phyloP scores from a whole-genome alignment of 192 early-diverging fungal genomes.

The Geranomyces michiganensis region DNA sequence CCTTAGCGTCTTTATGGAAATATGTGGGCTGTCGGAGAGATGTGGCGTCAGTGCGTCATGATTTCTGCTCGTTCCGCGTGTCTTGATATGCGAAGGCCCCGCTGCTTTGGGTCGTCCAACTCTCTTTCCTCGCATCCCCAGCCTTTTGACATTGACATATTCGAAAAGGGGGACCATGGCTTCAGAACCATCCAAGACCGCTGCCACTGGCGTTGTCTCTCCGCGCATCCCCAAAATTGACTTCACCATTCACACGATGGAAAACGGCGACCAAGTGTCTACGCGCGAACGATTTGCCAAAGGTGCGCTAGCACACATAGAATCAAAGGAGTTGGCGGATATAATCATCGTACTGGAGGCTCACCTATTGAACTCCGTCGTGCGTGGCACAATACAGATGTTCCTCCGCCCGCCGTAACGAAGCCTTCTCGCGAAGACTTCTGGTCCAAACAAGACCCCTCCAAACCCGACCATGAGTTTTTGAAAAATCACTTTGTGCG shows the following conservation, averaged over 20 bases:
- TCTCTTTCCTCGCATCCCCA: too few species aligned
- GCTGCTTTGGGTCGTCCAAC: too few species aligned
- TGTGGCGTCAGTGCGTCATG: too few species aligned
- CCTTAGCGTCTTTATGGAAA: too few species aligned
- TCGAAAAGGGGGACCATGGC: background rate
- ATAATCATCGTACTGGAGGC: background rate
- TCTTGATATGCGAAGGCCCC: too few species aligned
- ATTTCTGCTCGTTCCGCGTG: too few species aligned
- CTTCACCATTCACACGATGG: conserved; percentile 74
- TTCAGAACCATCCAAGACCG: background rate
- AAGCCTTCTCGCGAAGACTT: conserved; percentile 66
- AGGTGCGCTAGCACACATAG: conserved; percentile 52
- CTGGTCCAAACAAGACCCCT: conserved; percentile 67
- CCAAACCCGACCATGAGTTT: conserved; percentile 79
- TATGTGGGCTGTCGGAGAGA: too few species aligned
- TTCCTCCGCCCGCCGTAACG: conserved; percentile 55
- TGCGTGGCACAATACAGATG: conserved; percentile 40
- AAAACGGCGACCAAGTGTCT: conserved; percentile 72
- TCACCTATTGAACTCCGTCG: too few species aligned
- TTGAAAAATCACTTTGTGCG: conserved; percentile 90
- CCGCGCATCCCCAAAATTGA: conserved; percentile 56
- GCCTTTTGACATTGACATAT: too few species aligned
- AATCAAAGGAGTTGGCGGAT: background rate
- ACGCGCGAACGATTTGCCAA: conserved; percentile 76
- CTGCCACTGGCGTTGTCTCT: background rate